These are phyloP conservation scores for Blastocystis sp. DNA, from an alignment of 352 stramenopile genomes.

Conservation along the genomic window DNA sequence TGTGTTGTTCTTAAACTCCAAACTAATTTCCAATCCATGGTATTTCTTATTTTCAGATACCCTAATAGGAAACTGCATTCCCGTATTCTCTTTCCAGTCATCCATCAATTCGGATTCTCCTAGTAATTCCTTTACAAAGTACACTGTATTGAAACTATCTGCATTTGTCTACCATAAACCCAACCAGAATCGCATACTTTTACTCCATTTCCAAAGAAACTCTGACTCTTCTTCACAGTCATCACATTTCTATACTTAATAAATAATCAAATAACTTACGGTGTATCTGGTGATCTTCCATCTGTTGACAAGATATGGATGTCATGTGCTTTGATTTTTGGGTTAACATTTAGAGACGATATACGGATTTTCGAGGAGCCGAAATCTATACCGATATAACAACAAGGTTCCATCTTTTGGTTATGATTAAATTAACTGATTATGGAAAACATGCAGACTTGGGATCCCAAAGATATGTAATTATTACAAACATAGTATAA, in stretches of 20 bases:
- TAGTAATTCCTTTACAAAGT: slow-evolving; percentile 19
- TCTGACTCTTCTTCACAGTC: background rate
- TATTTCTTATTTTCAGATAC: background rate
- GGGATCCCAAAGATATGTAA: background rate
- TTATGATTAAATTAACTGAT: background rate
- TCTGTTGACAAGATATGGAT: no score
- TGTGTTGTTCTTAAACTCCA: background rate
- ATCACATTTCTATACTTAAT: slow-evolving; percentile 18
- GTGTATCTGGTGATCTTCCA: background rate
- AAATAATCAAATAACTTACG: background rate
- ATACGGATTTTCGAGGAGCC: background rate
- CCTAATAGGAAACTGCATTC: slow-evolving; percentile 29
- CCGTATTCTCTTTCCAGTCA: slow-evolving; percentile 1
- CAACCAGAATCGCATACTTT: background rate
- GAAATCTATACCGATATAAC: slow-evolving; percentile 29
- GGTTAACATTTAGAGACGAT: no score
- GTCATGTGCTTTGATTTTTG: no score
- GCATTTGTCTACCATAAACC: slow-evolving; percentile 17
- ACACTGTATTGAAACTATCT: slow-evolving; percentile 7
- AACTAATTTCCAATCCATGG: background rate
- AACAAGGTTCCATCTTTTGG: background rate
- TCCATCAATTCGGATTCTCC: background rate
- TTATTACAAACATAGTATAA: background rate
- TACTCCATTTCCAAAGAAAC: slow-evolving; percentile 3
- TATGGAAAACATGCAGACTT: background rate